phyloP scores from a whole-genome alignment of 176 grass and related monocot genomes.

The Oryza glumipatula region DNA sequence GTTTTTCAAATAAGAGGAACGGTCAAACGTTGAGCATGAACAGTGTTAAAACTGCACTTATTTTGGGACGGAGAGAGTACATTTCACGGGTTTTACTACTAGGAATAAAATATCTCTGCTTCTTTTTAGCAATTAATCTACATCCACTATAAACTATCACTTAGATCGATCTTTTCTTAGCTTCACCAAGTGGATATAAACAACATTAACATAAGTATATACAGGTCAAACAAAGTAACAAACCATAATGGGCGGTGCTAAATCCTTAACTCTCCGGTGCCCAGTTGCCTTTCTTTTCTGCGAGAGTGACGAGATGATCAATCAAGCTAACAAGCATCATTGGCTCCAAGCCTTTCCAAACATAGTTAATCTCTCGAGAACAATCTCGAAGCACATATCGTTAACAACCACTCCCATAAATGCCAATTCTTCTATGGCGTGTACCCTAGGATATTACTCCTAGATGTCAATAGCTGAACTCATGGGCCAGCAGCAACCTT shows the following conservation, averaged over 20 bases:
- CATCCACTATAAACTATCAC: neutral
- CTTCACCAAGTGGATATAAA: slow-evolving; percentile 44
- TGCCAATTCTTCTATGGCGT: slow-evolving; percentile 14
- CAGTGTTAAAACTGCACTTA: too few species aligned
- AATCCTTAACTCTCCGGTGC: slow-evolving; percentile 11
- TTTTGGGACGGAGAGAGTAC: neutral
- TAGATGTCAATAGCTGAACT: neutral
- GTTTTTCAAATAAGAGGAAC: too few species aligned
- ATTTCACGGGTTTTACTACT: neutral
- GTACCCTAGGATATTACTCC: neutral
- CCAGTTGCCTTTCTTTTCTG: slow-evolving; percentile 46
- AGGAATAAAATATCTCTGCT: neutral
- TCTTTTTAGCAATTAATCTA: neutral
- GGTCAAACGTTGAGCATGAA: too few species aligned
- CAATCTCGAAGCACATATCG: slow-evolving; percentile 28
- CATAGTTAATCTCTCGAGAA: slow-evolving; percentile 52
- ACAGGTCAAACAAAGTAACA: slow-evolving; percentile 25
- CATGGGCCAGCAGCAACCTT: neutral
- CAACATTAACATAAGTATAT: slow-evolving; percentile 2
- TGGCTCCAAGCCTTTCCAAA: slow-evolving; percentile 34
- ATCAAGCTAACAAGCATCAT: neutral
- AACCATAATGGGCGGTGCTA: slow-evolving; percentile 39
- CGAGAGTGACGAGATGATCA: slow-evolving; percentile 40
- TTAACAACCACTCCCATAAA: slow-evolving; percentile 29
- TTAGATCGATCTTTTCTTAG: slow-evolving; percentile 44